phyloP scores from a whole-genome alignment of 1,284 basidiomycete genomes.

The Ceratobasidium sp. region DNA sequence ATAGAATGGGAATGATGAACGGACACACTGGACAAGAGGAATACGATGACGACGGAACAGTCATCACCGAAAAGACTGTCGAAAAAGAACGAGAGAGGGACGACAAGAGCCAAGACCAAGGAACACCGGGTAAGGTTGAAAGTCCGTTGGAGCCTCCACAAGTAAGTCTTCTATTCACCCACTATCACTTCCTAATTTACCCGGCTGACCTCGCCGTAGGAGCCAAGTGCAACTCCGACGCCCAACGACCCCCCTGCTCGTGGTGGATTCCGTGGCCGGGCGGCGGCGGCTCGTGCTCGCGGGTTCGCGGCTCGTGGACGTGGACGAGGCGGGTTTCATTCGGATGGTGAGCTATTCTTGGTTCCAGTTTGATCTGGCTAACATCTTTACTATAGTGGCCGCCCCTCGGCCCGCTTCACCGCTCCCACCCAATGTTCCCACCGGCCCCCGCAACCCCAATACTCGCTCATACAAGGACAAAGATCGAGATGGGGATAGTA shows the following conservation, averaged over 20 bases:
- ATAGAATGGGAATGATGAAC: slow-evolving; percentile 42
- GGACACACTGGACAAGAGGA: slow-evolving; percentile 40
- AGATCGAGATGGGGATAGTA: slow-evolving; percentile 82
- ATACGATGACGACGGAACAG: slow-evolving; percentile 39
- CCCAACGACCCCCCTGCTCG: slow-evolving; percentile 40
- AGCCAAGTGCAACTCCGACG: slow-evolving; percentile 20
- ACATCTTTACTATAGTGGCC: slow-evolving; percentile 55
- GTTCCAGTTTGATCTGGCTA: neutral
- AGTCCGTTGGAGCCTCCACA: slow-evolving; percentile 25
- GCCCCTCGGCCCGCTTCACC: slow-evolving; percentile 79
- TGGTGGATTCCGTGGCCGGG: slow-evolving; percentile 41
- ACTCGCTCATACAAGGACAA: slow-evolving; percentile 79
- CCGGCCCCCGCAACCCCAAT: slow-evolving; percentile 77
- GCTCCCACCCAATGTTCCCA: slow-evolving; percentile 83
- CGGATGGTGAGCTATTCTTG: slow-evolving; percentile 35
- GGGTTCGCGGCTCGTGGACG: slow-evolving; percentile 56
- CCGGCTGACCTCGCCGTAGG: neutral
- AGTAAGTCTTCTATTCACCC: slow-evolving; percentile 1
- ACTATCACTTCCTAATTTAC: slow-evolving; percentile 43
- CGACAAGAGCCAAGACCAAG: slow-evolving; percentile 38
- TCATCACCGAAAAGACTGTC: neutral
- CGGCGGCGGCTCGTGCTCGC: slow-evolving; percentile 46
- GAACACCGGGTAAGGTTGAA: slow-evolving; percentile 26
- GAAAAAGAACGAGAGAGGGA: slow-evolving; percentile 33
- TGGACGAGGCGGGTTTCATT: slow-evolving; percentile 56